These are phyloP conservation scores for Groenewaldozyma salmanticensis DNA, from an alignment of 805 yeast species.

Conservation along the genomic window DNA sequence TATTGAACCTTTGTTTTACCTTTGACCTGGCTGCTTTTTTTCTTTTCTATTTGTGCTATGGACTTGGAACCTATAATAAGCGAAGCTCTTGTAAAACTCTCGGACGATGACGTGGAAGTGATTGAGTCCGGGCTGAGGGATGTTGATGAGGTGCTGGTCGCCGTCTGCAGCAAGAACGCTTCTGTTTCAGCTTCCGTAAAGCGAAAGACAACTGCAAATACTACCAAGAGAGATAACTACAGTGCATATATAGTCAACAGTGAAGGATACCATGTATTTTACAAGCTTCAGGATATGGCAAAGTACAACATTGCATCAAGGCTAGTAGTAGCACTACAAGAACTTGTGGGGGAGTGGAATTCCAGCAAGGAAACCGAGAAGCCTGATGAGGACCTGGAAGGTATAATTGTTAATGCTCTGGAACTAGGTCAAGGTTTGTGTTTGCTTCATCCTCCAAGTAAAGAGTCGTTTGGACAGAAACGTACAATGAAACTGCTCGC, in stretches of 20 bases:
- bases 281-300: conserved; percentile 39
- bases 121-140: neutral
- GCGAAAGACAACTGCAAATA: neutral
- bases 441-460: conserved; percentile 46
- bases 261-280: conserved; percentile 6
- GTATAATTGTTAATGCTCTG: conserved; percentile 13
- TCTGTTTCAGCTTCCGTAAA: neutral
- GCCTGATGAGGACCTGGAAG: conserved; percentile 4
- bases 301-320: conserved; percentile 39
- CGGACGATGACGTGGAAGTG: neutral
- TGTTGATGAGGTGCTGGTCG: neutral
- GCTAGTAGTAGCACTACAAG: conserved; percentile 26
- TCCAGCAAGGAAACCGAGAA: conserved; percentile 9
- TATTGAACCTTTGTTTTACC: too few species aligned
- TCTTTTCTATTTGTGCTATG: too few species aligned
- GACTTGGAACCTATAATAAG: too few species aligned
- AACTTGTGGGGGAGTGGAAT: too few species aligned
- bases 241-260: neutral
- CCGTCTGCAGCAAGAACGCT: neutral
- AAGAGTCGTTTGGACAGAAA: conserved; percentile 40
- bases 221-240: conserved; percentile 2
- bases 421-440: conserved; percentile 50
- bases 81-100: too few species aligned
- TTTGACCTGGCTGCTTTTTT: too few species aligned
- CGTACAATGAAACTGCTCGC: conserved; percentile 29